These are phyloP conservation scores for Viridothelium virens DNA, from an alignment of 495 filamentous ascomycete genomes.

Conservation along the genomic window DNA sequence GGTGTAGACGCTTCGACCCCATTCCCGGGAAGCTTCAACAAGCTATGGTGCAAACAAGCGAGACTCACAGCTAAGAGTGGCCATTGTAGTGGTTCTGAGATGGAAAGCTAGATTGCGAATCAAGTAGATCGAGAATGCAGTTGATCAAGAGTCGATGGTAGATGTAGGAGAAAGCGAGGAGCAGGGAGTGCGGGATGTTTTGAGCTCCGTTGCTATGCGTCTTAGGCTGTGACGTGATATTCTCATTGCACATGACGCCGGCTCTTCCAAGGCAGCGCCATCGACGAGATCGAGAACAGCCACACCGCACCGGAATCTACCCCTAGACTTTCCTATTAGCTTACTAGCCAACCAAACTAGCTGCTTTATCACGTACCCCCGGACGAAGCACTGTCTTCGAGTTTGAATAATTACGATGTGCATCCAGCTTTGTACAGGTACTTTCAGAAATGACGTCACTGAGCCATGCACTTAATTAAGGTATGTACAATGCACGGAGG, in stretches of 20 bases:
- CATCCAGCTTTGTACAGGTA: no score
- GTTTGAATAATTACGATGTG: no score
- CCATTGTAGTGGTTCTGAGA: conserved; percentile 36
- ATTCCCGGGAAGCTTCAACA: neutral
- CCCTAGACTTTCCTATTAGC: no score
- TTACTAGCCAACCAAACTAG: no score
- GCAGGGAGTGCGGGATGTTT: neutral
- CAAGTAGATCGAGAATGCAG: neutral
- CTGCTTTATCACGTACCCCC: no score
- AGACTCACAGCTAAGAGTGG: conserved; percentile 56
- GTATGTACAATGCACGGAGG: no score
- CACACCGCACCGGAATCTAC: neutral
- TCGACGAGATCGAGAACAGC: conserved; percentile 5
- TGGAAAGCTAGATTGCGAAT: neutral
- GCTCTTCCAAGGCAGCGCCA: neutral
- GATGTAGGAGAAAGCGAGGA: neutral
- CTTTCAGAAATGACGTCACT: no score
- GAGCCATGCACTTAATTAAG: no score
- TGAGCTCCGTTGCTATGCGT: neutral
- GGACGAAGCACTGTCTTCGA: no score
- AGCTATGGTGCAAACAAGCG: conserved; percentile 16
- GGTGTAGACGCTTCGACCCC: neutral
- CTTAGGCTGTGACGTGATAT: neutral
- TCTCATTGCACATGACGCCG: neutral
- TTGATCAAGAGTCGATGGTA: conserved; percentile 2